Conservation (phyloP, 31 red algal genomes). For the Porphyra umbilicalis region DNA sequence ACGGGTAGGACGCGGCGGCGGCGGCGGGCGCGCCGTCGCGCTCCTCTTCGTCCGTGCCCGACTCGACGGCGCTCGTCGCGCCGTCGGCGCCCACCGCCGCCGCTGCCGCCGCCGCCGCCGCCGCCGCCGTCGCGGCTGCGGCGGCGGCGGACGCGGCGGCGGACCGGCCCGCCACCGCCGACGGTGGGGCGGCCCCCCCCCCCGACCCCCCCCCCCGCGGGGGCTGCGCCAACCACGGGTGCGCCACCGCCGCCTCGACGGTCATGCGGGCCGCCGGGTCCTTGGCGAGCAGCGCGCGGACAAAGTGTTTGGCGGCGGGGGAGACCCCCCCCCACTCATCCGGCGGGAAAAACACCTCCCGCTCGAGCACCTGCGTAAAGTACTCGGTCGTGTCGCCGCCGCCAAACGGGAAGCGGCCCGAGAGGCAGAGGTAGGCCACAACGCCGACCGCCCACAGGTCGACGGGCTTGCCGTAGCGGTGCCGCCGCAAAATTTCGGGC, state of each 20-base stretch:
- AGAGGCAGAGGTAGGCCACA: not conserved
- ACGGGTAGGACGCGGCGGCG: too few species aligned
- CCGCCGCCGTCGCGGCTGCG: not conserved
- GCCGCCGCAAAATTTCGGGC: not conserved
- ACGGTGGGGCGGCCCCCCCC: not conserved
- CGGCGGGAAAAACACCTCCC: not conserved
- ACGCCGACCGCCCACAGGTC: slow-evolving; percentile 3
- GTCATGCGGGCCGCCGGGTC: not conserved
- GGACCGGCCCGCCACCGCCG: not conserved
- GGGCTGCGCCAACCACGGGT: not conserved
- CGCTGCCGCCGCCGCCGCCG: too few species aligned
- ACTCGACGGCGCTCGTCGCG: too few species aligned
- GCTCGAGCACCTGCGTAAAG: not conserved
- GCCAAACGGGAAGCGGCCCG: not conserved
- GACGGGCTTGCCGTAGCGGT: not conserved
- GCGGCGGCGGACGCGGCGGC: not conserved
- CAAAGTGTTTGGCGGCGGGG: not conserved
- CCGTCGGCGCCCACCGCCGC: too few species aligned
- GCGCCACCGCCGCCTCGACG: not conserved
- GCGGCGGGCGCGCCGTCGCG: not conserved
- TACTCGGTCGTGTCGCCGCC: slow-evolving; percentile 6
- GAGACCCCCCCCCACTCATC: not conserved
- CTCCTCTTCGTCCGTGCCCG: not conserved
- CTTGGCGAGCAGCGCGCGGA: not conserved
- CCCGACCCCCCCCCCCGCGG: not conserved